Evolutionary conservation across 352 stramenopile genomes (phyloP), one percentile per base, ranked within the genome.

Genomic region (Pythium oligandrum): DNA sequence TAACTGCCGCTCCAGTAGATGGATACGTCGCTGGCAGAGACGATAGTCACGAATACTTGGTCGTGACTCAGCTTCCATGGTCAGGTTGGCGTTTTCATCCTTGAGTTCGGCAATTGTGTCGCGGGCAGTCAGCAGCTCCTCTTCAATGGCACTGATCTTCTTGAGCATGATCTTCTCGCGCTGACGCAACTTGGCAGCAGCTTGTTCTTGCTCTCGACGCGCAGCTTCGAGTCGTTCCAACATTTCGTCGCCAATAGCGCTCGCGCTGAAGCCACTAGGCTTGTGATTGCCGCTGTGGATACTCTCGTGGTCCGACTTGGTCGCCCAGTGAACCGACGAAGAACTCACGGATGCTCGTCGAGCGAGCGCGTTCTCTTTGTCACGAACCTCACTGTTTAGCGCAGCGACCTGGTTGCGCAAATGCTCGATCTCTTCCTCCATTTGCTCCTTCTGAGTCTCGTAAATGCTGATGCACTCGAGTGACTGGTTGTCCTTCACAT

Each of bases 41-140:
- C 86, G 67, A 50, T 92, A 94, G 46, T 93, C 83, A 12, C 79
- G 81, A 53, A 96, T 94, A 46, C 73, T 92, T 39, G 86, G 83
- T 30, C 83, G 67, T 6, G 86, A 93, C 44, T 92, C 76, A 0
- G 78, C 73, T 50, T 93, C 86, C 12, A 92, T 44, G 17, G 64
- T 71, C 39, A 95, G 44, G 39, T 93, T 93, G 2, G 79, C 70
- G 43, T 93, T 92, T 47, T 93, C 81, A 38, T 93, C 80, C 58
- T 86, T 89, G 42, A 93, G 54, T 36, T 90, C 75, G 3, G 66
- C 60, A 32, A 93, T 85, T 3, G 64, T 77, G 44, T 90, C 77
- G 17, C 71, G 69, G 36, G 83, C 75, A 8, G 51, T 45, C 6
- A 86, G 55, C 12, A 96, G 52, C 44, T 96, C 78, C 30, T 78